phyloP scores from a whole-genome alignment of 306 rosid species.

The Inga oerstediana region DNA sequence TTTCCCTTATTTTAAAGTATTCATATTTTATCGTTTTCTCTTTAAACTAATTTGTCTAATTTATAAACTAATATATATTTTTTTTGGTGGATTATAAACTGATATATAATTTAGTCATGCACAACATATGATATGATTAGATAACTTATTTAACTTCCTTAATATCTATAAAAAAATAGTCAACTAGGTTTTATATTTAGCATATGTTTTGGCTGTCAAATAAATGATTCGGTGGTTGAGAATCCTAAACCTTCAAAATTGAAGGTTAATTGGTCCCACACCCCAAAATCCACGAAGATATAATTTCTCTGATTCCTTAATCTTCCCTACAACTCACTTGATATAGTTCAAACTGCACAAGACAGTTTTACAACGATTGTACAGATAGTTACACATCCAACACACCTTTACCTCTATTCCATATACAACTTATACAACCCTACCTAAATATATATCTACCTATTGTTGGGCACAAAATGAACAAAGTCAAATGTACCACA shows the following conservation, averaged over 20 bases:
- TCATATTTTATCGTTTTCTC: too few relatives aligned
- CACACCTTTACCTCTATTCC: neutral
- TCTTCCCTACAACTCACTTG: neutral
- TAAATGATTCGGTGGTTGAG: neutral
- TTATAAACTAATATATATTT: too few relatives aligned
- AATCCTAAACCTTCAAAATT: neutral
- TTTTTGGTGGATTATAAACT: too few relatives aligned
- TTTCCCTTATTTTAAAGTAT: too few relatives aligned
- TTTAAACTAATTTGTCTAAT: too few relatives aligned
- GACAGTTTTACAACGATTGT: neutral
- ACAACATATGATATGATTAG: too few relatives aligned
- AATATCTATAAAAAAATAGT: too few relatives aligned
- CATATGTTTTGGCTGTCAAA: too few relatives aligned
- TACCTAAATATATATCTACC: neutral
- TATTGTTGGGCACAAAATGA: neutral
- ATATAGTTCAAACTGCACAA: neutral
- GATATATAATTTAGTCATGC: too few relatives aligned
- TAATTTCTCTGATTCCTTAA: neutral
- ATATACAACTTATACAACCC: slow-evolving; percentile 18
- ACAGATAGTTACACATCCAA: neutral
- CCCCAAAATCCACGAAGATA: neutral
- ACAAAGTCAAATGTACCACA: neutral
- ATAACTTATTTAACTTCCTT: too few relatives aligned
- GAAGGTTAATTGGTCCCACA: neutral
- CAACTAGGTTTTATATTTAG: too few relatives aligned